Evolutionary conservation across 352 stramenopile genomes (phyloP), one percentile per base, ranked within the genome.

Genomic region (Phytophthora tentaculata): DNA sequence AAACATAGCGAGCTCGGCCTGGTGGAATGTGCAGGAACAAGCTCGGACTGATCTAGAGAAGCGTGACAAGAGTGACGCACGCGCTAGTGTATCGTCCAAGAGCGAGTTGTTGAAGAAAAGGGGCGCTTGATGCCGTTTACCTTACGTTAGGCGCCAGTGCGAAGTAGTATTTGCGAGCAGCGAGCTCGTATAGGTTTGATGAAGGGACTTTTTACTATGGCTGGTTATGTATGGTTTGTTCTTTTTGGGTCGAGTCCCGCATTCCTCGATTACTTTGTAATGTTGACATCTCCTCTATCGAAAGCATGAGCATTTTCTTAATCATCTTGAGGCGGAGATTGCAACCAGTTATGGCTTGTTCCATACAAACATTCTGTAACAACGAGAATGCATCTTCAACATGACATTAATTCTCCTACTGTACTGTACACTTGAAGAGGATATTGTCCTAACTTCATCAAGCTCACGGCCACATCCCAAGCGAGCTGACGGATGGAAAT

Each of bases 391-490:
- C 32, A 39, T 39, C 5, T 39, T 39, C 32, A 39, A 39, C 32
- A 9, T 39, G 7, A 14, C 32, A n/a, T n/a, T n/a, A n/a, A n/a
- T n/a, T n/a, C n/a, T n/a, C n/a, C n/a, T n/a, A n/a, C n/a, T n/a
- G 9, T 13, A 13, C 20, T 20, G 14, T 32, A 8, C 28, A 8
- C 28, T 32, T 32, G 8, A 32, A 32, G 28, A 32, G 3, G 8
- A 8, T 3, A 32, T 32, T 32, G 28, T 8, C 28, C 8, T 32
- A 8, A 8, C 3, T 32, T 32, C 8, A 32, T 3, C 39, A 44
- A 14, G 13, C 39, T 78, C 28, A 77, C 2, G 69, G 60, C 64
- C 60, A 77, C 55, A 73, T 77, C 7, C 44, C 58, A 4, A 76
- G 54, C 3, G 69, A 69, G 35, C 69, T 69, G 7, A 73, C 69